phyloP scores from a whole-genome alignment of 2,329 filamentous ascomycete genomes.

The Talaromyces piceae region DNA sequence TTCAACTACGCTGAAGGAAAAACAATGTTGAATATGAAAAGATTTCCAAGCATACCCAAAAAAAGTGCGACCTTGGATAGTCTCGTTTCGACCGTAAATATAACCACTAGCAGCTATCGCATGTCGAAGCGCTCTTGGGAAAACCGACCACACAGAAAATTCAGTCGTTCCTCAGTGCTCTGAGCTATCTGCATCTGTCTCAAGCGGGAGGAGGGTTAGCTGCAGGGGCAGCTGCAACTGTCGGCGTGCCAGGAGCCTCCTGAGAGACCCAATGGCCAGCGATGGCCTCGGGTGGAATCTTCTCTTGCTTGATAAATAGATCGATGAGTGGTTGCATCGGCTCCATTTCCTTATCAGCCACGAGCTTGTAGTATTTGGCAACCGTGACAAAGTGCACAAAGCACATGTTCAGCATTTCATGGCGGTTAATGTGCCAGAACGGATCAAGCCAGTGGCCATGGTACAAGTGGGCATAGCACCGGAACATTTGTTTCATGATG shows the following conservation, averaged over 20 bases:
- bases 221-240: background rate
- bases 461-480: constrained; percentile 95
- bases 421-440: constrained; percentile 69
- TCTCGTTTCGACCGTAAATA: background rate
- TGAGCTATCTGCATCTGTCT: background rate
- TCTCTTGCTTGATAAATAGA: constrained; percentile 81
- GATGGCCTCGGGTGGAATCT: constrained; percentile 63
- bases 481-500: constrained; percentile 97
- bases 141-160: background rate
- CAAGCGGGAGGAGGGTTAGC: background rate
- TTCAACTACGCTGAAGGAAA: background rate
- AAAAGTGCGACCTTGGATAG: background rate
- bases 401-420: constrained; percentile 72
- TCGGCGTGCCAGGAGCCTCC: constrained; percentile 3
- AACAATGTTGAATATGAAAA: background rate
- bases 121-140: background rate
- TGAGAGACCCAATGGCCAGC: constrained; percentile 38
- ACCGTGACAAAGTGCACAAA: constrained; percentile 80
- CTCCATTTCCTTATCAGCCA: constrained; percentile 83
- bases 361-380: constrained; percentile 71
- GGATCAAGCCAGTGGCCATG: constrained; percentile 87
- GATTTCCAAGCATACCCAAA: background rate
- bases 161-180: background rate
- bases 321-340: constrained; percentile 94
- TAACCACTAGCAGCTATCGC: background rate